Evolutionary conservation across 2,329 filamentous ascomycete species (phyloP).

Genomic region (Penicillium hordei): DNA sequence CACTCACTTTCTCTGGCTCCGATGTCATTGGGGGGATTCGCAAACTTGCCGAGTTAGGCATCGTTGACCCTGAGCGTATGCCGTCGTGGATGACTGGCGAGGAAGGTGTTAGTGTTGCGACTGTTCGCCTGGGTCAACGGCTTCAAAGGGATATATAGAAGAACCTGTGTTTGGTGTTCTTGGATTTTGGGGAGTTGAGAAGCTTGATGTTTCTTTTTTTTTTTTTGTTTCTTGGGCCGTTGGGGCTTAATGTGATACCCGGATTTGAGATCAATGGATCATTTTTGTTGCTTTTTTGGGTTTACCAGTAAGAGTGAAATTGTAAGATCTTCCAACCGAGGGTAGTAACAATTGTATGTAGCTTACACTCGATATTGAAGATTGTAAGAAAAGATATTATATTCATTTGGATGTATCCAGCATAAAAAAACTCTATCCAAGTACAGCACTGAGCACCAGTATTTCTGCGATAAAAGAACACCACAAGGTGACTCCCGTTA

Average conservation of each 20-base stretch:
- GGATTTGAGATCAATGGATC: not conserved
- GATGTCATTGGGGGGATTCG: constrained; percentile 81
- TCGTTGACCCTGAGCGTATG: constrained; percentile 72
- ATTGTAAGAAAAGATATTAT: not conserved
- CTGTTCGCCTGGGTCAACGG: constrained; percentile 61
- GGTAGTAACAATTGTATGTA: not conserved
- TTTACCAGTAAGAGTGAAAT: not conserved
- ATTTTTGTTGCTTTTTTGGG: not conserved
- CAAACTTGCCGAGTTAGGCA: constrained; percentile 71
- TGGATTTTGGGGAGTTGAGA: constrained; percentile 6
- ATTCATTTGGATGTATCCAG: not conserved
- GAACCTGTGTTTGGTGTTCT: not conserved
- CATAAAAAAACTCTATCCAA: not conserved
- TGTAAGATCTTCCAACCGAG: not conserved
- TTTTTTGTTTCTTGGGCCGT: not conserved
- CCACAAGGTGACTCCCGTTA: too few species aligned
- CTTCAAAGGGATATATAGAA: constrained; percentile 17
- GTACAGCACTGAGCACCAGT: not conserved
- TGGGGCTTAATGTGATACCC: constrained; percentile 20
- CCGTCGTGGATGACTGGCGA: constrained; percentile 91
- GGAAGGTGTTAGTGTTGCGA: constrained; percentile 72
- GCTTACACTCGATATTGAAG: not conserved
- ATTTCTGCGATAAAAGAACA: not conserved
- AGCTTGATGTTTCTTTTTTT: constrained; percentile 2
- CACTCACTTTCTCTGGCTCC: constrained; percentile 67